phyloP scores from a whole-genome alignment of 2,329 filamentous ascomycete genomes.

The Fusarium nisikadoi region DNA sequence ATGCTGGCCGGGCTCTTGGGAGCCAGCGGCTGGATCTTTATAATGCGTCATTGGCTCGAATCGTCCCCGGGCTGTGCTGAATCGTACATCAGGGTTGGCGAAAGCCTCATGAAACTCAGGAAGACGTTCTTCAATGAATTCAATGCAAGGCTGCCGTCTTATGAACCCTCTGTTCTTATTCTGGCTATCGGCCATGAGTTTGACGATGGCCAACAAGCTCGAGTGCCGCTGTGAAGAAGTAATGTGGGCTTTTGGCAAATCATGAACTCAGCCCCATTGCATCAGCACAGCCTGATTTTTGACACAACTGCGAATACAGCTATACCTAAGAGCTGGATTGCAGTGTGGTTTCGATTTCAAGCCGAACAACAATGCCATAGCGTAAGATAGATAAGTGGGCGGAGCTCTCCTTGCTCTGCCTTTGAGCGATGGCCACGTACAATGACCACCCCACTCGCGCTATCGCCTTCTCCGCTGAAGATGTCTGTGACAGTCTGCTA shows the following conservation, averaged over 20 bases:
- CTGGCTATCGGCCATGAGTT: neutral
- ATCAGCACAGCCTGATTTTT: neutral
- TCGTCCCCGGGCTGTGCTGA: neutral
- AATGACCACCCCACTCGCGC: neutral
- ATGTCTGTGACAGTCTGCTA: neutral
- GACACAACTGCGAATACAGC: fast-evolving
- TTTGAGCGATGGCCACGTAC: neutral
- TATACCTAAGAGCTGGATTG: neutral
- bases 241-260: neutral
- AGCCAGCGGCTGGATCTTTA: neutral
- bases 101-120: neutral
- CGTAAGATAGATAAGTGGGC: too few relatives aligned
- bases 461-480: neutral
- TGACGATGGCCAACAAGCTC: neutral
- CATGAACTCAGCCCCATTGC: neutral
- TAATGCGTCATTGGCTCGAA: neutral
- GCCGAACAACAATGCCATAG: too few relatives aligned
- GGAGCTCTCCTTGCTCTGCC: neutral
- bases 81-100: neutral
- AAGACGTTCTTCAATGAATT: neutral
- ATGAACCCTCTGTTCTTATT: neutral
- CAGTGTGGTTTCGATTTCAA: neutral
- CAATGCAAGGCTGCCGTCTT: neutral
- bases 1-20: neutral
- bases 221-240: neutral